A percentile compares a stretch with the other conserved stretches of the same genome.
Evolutionary conservation across 345 rosid genomes (phyloP).

Genomic region (Arabis hirsuta): DNA sequence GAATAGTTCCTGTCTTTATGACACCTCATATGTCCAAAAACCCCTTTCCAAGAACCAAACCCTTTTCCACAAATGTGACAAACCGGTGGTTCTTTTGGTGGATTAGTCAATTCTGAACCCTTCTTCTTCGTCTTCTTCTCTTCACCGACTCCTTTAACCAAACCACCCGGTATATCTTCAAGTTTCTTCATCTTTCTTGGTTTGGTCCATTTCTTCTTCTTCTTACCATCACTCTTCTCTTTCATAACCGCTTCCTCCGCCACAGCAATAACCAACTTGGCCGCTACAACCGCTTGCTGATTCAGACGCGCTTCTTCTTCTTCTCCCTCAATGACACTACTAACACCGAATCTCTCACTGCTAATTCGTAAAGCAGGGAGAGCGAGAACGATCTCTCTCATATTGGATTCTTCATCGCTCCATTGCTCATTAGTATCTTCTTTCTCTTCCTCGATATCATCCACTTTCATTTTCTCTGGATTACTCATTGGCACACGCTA

Average conservation of each 20-base stretch:
- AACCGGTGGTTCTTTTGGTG: conserved; percentile 26
- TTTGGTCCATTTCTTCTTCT: background rate
- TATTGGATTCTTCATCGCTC: background rate
- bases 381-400: conserved; percentile 14
- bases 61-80: conserved; percentile 40
- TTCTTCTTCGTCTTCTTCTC: conserved; percentile 5
- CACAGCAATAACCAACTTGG: conserved; percentile 17
- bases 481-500: background rate
- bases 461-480: conserved; percentile 13
- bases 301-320: background rate
- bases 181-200: background rate
- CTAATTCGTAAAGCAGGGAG: conserved; percentile 26
- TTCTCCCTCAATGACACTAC: background rate
- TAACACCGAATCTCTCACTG: background rate
- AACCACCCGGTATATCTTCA: conserved; percentile 5
- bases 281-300: conserved; percentile 32
- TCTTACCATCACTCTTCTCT: conserved; percentile 3
- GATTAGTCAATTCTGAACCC: background rate
- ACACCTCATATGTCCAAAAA: conserved; percentile 48
- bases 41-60: conserved; percentile 45
- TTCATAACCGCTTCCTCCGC: conserved; percentile 32
- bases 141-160: background rate
- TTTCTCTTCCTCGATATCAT: background rate
- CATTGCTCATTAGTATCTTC: background rate
- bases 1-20: conserved; percentile 34